Evolutionary conservation across 805 yeast species (phyloP).

Genomic region (Kurtzmaniella cleridarum): DNA sequence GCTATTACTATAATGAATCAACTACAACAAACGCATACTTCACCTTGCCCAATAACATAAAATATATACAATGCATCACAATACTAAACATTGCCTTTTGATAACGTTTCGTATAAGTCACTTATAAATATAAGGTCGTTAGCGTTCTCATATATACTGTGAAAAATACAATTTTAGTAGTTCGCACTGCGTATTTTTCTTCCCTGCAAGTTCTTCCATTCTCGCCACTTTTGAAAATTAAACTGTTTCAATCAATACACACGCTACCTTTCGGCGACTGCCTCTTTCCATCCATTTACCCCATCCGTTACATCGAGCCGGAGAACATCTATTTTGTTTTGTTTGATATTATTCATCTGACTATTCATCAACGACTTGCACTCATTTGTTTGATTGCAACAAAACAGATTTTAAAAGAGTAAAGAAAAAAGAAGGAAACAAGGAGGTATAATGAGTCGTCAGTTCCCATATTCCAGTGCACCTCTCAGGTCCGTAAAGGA

Average conservation of each 20-base stretch:
- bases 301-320: not conserved
- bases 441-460: conserved; percentile 35
- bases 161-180: no score
- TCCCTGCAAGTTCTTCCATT: no score
- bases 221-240: not conserved
- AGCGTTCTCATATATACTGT: no score
- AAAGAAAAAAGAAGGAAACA: conserved; percentile 11
- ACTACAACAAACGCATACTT: no score
- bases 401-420: conserved; percentile 2
- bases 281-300: no score
- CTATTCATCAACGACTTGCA: conserved; percentile 12
- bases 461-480: conserved; percentile 92
- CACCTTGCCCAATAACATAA: no score
- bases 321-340: not conserved
- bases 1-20: no score
- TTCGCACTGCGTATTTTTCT: no score
- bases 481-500: conserved; percentile 96
- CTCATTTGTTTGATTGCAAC: conserved; percentile 30
- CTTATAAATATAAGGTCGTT: no score
- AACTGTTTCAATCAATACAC: not conserved
- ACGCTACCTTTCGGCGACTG: not conserved
- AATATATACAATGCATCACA: no score
- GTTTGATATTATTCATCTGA: conserved; percentile 2
- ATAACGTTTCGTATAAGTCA: no score
- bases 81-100: no score